A percentile compares a stretch with the other conserved stretches of the same genome.
These are phyloP conservation scores for Amanita rubescens DNA, from an alignment of 768 basidiomycete genomes.

Conservation along the genomic window DNA sequence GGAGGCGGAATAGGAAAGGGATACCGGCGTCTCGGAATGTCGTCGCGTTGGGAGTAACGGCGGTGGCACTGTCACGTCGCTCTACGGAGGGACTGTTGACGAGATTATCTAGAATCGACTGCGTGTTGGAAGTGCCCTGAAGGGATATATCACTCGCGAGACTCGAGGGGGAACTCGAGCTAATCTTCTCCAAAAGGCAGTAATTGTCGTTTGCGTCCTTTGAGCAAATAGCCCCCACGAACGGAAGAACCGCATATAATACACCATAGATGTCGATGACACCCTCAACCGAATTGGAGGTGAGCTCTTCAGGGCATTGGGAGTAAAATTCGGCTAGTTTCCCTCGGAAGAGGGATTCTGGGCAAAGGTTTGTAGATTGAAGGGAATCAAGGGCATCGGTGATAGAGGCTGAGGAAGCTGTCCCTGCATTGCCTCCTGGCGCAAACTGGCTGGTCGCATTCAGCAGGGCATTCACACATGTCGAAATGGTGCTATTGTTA, in stretches of 20 bases:
- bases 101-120: conserved; percentile 18
- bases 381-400: conserved; percentile 43
- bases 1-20: conserved; percentile 71
- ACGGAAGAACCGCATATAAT: conserved; percentile 63
- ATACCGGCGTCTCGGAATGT: conserved; percentile 56
- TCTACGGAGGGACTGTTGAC: conserved; percentile 20
- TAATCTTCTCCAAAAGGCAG: conserved; percentile 51
- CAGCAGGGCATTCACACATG: conserved; percentile 60
- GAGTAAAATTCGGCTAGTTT: conserved; percentile 64
- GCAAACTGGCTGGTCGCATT: conserved; percentile 49
- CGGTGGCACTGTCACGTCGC: conserved; percentile 21
- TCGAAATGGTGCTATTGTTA: conserved; percentile 41
- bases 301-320: conserved; percentile 68
- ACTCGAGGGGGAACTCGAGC: conserved; percentile 21
- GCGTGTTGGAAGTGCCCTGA: conserved; percentile 13
- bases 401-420: conserved; percentile 37
- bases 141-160: no score
- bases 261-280: conserved; percentile 73
- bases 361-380: conserved; percentile 50
- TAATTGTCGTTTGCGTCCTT: conserved; percentile 65
- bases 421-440: conserved; percentile 36
- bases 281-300: conserved; percentile 29
- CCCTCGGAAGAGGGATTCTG: conserved; percentile 47
- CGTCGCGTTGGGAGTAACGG: conserved; percentile 47
- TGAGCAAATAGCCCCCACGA: conserved; percentile 63